phyloP scores from a whole-genome alignment of 495 filamentous ascomycete genomes.

The Trichoderma erinaceum region DNA sequence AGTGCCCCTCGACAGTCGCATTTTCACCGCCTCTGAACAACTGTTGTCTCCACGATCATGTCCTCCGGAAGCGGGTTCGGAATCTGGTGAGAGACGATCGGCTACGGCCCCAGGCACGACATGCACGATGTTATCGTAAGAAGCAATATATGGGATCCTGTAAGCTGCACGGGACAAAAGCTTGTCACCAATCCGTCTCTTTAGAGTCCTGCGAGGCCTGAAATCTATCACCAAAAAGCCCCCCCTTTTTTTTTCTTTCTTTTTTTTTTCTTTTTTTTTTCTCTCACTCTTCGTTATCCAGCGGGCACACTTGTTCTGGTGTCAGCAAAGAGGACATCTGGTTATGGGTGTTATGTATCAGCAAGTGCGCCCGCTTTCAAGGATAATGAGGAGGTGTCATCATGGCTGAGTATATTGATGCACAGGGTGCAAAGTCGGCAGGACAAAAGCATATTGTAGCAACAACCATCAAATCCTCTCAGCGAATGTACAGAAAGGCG shows the following conservation, averaged over 20 bases:
- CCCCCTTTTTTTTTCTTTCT: not conserved
- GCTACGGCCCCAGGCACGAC: not conserved
- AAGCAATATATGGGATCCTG: not conserved
- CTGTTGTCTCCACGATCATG: not conserved
- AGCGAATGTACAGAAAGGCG: not conserved
- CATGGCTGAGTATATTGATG: not conserved
- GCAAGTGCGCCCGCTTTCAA: not conserved
- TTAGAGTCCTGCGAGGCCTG: not conserved
- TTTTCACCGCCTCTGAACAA: slow-evolving; percentile 1
- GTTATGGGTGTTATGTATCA: not conserved
- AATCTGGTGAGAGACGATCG: slow-evolving; percentile 7
- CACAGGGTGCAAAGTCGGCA: not conserved
- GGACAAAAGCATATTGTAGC: not conserved
- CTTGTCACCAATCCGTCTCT: not conserved
- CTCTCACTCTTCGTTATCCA: not conserved
- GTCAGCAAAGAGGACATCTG: not conserved
- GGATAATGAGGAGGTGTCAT: not conserved
- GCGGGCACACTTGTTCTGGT: not conserved
- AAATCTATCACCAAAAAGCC: not conserved
- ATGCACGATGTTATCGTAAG: not conserved
- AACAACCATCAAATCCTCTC: not conserved
- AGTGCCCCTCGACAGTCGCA: not conserved
- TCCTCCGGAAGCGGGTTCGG: not conserved
- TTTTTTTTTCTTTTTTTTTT: too few relatives aligned
- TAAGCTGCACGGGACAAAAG: not conserved